Evolutionary conservation across 2,329 filamentous ascomycete species (phyloP).

Genomic region (Colletotrichum paranaense): DNA sequence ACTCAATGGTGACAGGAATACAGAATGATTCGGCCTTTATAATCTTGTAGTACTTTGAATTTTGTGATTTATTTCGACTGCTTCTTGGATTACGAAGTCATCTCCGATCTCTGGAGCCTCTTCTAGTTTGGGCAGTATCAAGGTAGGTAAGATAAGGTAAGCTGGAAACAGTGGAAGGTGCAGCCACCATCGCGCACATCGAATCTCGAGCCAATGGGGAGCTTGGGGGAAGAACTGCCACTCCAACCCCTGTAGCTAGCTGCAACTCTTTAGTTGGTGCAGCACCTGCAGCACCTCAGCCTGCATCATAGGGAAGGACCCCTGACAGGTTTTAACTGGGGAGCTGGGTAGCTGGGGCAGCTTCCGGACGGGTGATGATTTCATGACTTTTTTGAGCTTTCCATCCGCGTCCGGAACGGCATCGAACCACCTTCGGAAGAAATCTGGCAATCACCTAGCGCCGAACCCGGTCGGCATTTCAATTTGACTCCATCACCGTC

Average conservation of each 20-base stretch:
- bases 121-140: background rate
- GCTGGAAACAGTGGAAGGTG: background rate
- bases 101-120: background rate
- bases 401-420: slow-evolving; percentile 22
- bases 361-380: slow-evolving; percentile 32
- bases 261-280: background rate
- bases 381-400: slow-evolving; percentile 32
- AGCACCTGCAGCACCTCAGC: too few relatives aligned
- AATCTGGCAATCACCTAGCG: slow-evolving; percentile 8
- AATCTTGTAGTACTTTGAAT: background rate
- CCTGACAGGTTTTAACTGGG: slow-evolving; percentile 21
- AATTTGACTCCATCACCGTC: background rate
- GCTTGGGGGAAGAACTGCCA: background rate
- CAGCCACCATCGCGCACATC: background rate
- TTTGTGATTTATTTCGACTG: background rate
- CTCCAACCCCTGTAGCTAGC: slow-evolving; percentile 8
- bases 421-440: slow-evolving; percentile 31
- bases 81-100: background rate
- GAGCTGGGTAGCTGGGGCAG: slow-evolving; percentile 16
- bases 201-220: slow-evolving; percentile 19
- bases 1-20: background rate
- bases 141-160: background rate
- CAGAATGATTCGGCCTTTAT: background rate
- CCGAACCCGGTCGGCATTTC: slow-evolving; percentile 16
- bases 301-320: slow-evolving; percentile 6